Evolutionary conservation across 192 early-diverging fungal species (phyloP).

Genomic region (Entomortierella lignicola): DNA sequence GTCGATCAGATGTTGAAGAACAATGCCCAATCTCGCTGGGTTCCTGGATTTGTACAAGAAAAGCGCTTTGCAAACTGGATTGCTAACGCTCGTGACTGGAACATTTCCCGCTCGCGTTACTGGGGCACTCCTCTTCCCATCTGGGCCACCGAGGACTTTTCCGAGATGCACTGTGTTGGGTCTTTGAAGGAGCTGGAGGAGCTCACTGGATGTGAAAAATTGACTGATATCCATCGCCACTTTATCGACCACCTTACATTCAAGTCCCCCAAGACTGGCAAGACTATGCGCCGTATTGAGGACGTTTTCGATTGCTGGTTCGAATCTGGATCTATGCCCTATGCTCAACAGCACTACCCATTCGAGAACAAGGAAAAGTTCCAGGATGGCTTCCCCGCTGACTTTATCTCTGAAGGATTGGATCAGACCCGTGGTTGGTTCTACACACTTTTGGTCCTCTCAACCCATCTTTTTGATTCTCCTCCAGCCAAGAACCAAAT

Average conservation of each 20-base stretch:
- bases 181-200: slow-evolving; percentile 91
- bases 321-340: slow-evolving; percentile 98
- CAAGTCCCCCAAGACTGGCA: slow-evolving; percentile 90
- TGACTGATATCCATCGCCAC: slow-evolving; percentile 97
- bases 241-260: slow-evolving; percentile 97
- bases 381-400: slow-evolving; percentile 90
- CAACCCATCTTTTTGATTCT: slow-evolving; percentile 94
- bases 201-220: slow-evolving; percentile 83
- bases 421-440: slow-evolving; percentile 99
- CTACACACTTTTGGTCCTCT: slow-evolving; percentile 97
- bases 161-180: slow-evolving; percentile 86
- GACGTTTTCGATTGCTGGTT: slow-evolving; percentile 99
- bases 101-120: slow-evolving; percentile 96
- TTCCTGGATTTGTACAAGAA: slow-evolving; percentile 96
- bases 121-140: slow-evolving; percentile 99
- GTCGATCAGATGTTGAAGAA: slow-evolving; percentile 87
- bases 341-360: slow-evolving; percentile 99
- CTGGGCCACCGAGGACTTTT: slow-evolving; percentile 94
- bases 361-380: slow-evolving; percentile 97
- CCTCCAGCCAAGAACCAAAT: slow-evolving; percentile 98
- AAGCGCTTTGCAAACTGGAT: slow-evolving; percentile 99
- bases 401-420: slow-evolving; percentile 99
- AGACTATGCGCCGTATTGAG: slow-evolving; percentile 85
- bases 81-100: slow-evolving; percentile 96
- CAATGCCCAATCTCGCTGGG: slow-evolving; percentile 93